Evolutionary conservation across 305 asterid species (phyloP).

Genomic region (Fraxinus velutina): DNA sequence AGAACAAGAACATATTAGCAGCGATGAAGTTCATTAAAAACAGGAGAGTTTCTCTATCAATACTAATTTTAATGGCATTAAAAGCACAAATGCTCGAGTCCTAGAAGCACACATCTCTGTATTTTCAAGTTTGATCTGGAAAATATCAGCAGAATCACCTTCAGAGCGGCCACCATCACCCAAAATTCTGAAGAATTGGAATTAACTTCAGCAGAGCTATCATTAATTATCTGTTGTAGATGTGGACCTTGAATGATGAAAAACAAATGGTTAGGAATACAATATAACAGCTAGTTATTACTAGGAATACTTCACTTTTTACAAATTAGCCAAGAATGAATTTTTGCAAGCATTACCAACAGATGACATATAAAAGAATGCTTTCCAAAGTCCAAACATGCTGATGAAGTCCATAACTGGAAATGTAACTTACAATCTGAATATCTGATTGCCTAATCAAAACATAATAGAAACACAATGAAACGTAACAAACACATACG

Average conservation of each 20-base stretch:
- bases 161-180: conserved; percentile 88
- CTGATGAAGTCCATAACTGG: not conserved
- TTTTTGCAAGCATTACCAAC: not conserved
- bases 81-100: not conserved
- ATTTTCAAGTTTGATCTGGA: conserved; percentile 1
- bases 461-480: not conserved
- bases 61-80: not conserved
- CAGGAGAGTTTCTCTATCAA: not conserved
- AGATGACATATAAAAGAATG: not conserved
- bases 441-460: not conserved
- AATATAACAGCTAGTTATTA: not conserved
- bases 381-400: not conserved
- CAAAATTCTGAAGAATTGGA: conserved; percentile 81
- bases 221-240: conserved; percentile 59
- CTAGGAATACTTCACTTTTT: not conserved
- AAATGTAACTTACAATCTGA: not conserved
- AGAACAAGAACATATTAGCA: not conserved
- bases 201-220: conserved; percentile 65
- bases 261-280: conserved; percentile 12
- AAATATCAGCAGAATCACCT: conserved; percentile 40
- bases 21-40: not conserved
- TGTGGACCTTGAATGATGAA: conserved; percentile 53
- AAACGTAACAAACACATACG: not conserved
- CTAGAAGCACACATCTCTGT: not conserved
- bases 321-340: not conserved